Percentiles rank a stretch among this genome's conserved stretches.
phyloP scores from a whole-genome alignment of 2,329 filamentous ascomycete species.

The Trichoderma hamatum region DNA sequence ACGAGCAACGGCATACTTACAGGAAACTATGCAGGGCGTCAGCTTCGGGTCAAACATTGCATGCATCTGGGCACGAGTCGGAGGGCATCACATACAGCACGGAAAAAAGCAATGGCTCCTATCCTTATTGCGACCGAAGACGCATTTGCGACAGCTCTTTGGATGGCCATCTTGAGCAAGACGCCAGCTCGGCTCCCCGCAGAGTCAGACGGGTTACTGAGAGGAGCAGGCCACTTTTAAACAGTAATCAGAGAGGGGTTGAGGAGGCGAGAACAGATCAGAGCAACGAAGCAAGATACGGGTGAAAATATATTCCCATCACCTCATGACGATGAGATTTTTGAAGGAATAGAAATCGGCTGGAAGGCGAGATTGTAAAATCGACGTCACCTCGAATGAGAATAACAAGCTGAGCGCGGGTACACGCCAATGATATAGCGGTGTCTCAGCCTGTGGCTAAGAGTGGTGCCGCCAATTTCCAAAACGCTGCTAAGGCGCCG shows the following conservation, averaged over 20 bases:
- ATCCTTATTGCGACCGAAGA: constrained; percentile 45
- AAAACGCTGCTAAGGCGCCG: constrained; percentile 12
- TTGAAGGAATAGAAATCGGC: not conserved
- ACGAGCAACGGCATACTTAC: constrained; percentile 34
- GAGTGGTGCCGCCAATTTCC: constrained; percentile 9
- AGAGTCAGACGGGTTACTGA: constrained; percentile 2
- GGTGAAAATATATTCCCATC: not conserved
- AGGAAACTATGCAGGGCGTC: constrained; percentile 39
- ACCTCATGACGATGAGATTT: constrained; percentile 23
- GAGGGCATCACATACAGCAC: constrained; percentile 38
- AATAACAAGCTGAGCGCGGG: constrained; percentile 18
- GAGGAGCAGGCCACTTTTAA: constrained; percentile 3
- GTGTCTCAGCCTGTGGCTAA: constrained; percentile 27
- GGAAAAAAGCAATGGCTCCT: constrained; percentile 43
- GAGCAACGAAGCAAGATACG: not conserved
- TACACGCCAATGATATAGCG: constrained; percentile 25
- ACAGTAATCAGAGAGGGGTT: not conserved
- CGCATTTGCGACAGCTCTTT: constrained; percentile 39
- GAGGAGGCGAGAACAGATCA: not conserved
- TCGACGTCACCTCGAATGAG: constrained; percentile 25
- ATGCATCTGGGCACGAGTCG: too few relatives aligned
- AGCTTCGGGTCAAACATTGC: constrained; percentile 22
- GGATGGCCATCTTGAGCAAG: constrained; percentile 36
- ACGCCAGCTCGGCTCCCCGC: constrained; percentile 4
- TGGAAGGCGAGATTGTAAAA: constrained; percentile 3